Percentiles rank a stretch among this genome's conserved stretches.
These are phyloP conservation scores for Rhodotorula sp. DNA, from an alignment of 1,284 basidiomycete species.

Conservation along the genomic window DNA sequence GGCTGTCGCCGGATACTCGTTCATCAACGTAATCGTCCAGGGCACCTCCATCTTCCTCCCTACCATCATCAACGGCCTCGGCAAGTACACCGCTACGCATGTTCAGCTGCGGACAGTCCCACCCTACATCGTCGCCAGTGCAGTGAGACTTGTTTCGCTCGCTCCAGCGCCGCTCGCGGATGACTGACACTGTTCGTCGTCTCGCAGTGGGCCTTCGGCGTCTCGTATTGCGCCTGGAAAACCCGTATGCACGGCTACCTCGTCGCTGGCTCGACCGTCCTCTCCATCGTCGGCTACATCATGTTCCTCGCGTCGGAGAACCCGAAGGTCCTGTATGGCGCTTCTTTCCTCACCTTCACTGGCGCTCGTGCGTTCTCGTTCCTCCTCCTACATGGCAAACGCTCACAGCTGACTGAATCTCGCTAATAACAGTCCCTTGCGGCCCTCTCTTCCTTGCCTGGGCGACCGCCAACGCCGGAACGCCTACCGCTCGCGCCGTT, in stretches of 20 bases:
- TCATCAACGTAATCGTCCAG: slow-evolving; percentile 43
- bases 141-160: not conserved
- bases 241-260: slow-evolving; percentile 25
- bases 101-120: slow-evolving; percentile 26
- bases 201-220: slow-evolving; percentile 19
- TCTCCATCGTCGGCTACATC: slow-evolving; percentile 35
- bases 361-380: slow-evolving; percentile 11
- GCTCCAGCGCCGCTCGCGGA: no score
- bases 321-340: slow-evolving; percentile 35
- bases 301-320: slow-evolving; percentile 34
- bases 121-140: slow-evolving; percentile 31
- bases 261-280: slow-evolving; percentile 20
- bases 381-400: no score
- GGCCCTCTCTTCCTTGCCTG: slow-evolving; percentile 33
- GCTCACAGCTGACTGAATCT: not conserved
- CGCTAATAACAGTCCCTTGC: slow-evolving; percentile 11
- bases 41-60: slow-evolving; percentile 43
- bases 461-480: slow-evolving; percentile 36
- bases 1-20: slow-evolving; percentile 39
- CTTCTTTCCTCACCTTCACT: slow-evolving; percentile 39
- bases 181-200: no score
- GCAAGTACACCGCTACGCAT: slow-evolving; percentile 14
- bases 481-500: slow-evolving; percentile 36
- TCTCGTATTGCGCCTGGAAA: slow-evolving; percentile 20
- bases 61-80: slow-evolving; percentile 39